Conservation (phyloP, 2,329 filamentous ascomycete species). For the Bipolaris gigantea region DNA sequence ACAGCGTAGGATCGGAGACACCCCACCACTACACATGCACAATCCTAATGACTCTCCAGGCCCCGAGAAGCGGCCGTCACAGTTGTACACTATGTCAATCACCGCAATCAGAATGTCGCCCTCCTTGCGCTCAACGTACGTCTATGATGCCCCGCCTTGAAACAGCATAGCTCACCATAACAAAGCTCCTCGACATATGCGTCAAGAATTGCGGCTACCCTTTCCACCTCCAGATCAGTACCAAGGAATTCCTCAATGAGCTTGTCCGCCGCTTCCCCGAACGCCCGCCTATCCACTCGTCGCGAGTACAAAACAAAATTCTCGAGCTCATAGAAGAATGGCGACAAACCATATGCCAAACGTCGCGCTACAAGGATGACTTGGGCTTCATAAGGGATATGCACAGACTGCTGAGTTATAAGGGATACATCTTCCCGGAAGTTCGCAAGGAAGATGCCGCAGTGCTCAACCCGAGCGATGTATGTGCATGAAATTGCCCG, state of each 20-base stretch:
- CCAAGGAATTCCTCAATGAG: conserved; percentile 98
- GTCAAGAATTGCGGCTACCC: conserved; percentile 99
- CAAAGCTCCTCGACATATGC: conserved; percentile 87
- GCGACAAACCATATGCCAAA: conserved; percentile 97
- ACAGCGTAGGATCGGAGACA: conserved; percentile 61
- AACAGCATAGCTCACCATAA: conserved; percentile 26
- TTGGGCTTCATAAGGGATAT: conserved; percentile 95
- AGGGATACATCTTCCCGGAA: conserved; percentile 94
- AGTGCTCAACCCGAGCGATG: conserved; percentile 93
- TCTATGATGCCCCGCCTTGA: conserved; percentile 20
- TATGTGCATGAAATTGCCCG: conserved; percentile 56
- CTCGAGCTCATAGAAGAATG: conserved; percentile 98
- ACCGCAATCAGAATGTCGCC: conserved; percentile 93
- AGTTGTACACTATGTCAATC: conserved; percentile 93
- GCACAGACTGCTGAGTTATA: conserved; percentile 93
- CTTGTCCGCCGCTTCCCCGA: conserved; percentile 95
- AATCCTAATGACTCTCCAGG: conserved; percentile 44
- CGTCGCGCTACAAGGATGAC: conserved; percentile 95
- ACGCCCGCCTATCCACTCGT: conserved; percentile 81
- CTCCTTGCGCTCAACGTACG: conserved; percentile 76
- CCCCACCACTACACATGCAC: not conserved
- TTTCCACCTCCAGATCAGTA: conserved; percentile 97
- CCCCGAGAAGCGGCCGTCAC: conserved; percentile 92
- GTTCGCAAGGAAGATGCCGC: conserved; percentile 91
- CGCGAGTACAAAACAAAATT: conserved; percentile 87